A percentile compares a stretch with the other conserved stretches of the same genome.
These are phyloP conservation scores for Oryza meyeriana DNA, from an alignment of 176 grass and related monocot genomes.

Conservation along the genomic window DNA sequence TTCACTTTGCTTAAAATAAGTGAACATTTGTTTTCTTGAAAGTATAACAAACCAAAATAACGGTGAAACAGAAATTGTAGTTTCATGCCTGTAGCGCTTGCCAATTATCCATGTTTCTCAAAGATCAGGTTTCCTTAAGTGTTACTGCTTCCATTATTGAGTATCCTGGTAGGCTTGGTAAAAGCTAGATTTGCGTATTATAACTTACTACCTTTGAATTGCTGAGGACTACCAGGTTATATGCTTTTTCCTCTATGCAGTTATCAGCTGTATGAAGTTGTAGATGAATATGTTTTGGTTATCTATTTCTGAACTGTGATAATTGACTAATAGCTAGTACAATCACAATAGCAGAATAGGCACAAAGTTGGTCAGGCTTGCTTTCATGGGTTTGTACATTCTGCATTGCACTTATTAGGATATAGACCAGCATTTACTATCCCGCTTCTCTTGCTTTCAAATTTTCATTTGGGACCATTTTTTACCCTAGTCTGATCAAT, in stretches of 20 bases:
- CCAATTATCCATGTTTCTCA: not conserved
- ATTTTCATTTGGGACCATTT: constrained; percentile 29
- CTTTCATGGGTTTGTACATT: constrained; percentile 26
- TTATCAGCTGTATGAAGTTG: not conserved
- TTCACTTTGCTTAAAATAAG: not conserved
- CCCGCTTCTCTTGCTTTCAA: constrained; percentile 18
- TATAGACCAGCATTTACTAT: constrained; percentile 2
- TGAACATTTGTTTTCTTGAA: not conserved
- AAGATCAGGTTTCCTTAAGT: constrained; percentile 14
- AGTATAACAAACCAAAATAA: not conserved
- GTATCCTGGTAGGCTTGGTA: not conserved
- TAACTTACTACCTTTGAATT: constrained; percentile 21
- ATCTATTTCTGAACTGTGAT: constrained; percentile 1
- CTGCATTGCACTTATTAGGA: constrained; percentile 26
- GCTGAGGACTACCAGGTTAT: not conserved
- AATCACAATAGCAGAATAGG: not conserved
- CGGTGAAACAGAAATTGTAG: not conserved
- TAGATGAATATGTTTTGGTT: constrained; percentile 1
- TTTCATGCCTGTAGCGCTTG: not conserved
- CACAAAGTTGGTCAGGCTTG: not conserved
- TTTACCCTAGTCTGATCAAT: not conserved
- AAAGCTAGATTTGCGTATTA: constrained; percentile 15
- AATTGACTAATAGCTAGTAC: constrained; percentile 11
- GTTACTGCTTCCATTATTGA: not conserved
- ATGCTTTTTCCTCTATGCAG: not conserved